Conservation (phyloP, 805 yeast species). For the Yamadazyma olivae region DNA sequence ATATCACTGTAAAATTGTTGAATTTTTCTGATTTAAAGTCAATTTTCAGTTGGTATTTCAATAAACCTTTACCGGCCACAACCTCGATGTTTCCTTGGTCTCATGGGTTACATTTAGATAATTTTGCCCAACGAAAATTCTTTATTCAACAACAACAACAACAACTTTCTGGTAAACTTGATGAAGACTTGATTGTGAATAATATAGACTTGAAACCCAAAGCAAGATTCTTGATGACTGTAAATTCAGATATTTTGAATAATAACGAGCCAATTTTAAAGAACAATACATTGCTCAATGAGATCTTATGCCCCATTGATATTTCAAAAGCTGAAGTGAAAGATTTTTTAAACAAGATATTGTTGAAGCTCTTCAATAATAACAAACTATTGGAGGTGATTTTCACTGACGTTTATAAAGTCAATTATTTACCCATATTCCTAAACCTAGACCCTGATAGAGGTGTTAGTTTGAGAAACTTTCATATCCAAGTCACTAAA, state of each 20-base stretch:
- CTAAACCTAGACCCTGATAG: constrained; percentile 61
- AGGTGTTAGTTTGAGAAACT: constrained; percentile 78
- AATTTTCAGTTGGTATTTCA: constrained; percentile 37
- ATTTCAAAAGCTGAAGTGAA: constrained; percentile 35
- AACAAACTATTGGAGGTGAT: constrained; percentile 17
- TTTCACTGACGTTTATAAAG: constrained; percentile 42
- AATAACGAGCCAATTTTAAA: constrained; percentile 31
- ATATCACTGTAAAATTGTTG: constrained; percentile 10
- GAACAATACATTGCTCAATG: constrained; percentile 53
- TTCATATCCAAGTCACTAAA: constrained; percentile 83
- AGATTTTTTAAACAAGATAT: constrained; percentile 16
- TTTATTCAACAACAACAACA: constrained; percentile 30
- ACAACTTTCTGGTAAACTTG: background rate
- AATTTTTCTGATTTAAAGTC: constrained; percentile 13
- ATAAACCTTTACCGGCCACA: constrained; percentile 54
- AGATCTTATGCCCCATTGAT: constrained; percentile 50
- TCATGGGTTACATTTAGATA: constrained; percentile 67
- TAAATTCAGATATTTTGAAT: constrained; percentile 14
- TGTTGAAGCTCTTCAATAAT: constrained; percentile 13
- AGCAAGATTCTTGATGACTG: constrained; percentile 40
- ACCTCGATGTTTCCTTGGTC: constrained; percentile 83
- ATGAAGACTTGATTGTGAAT: background rate
- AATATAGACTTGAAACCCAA: constrained; percentile 7
- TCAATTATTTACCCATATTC: constrained; percentile 51
- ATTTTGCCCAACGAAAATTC: constrained; percentile 52